Percentiles rank a stretch among this genome's conserved stretches.
Conservation (phyloP, 495 filamentous ascomycete genomes). For the Aspergillus sclerotiicarbonarius region DNA sequence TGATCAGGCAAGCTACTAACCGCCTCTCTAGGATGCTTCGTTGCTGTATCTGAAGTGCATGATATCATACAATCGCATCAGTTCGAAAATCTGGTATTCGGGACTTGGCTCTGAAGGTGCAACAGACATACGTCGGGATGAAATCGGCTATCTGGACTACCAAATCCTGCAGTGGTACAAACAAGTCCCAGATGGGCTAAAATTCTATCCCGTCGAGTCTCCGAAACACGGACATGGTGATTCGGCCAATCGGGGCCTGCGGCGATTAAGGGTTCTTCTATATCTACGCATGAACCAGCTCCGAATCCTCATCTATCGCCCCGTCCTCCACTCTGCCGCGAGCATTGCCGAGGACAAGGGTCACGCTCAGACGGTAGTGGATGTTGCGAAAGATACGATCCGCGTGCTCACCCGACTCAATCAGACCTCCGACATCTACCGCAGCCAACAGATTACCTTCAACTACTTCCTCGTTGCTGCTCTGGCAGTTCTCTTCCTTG, state of each 20-base stretch:
- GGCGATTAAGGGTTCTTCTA: constrained; percentile 52
- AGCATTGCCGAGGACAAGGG: constrained; percentile 70
- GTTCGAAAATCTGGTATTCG: constrained; percentile 74
- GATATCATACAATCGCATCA: constrained; percentile 73
- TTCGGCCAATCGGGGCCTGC: constrained; percentile 44
- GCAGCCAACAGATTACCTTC: constrained; percentile 75
- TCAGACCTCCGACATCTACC: constrained; percentile 77
- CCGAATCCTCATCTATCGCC: constrained; percentile 78
- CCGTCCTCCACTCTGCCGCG: constrained; percentile 71
- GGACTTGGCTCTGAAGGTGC: constrained; percentile 49
- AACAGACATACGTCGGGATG: constrained; percentile 55
- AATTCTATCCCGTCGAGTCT: constrained; percentile 56
- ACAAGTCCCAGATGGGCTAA: constrained; percentile 54
- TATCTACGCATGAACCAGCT: constrained; percentile 78
- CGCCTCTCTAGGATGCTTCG: constrained; percentile 53
- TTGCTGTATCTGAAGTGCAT: constrained; percentile 72
- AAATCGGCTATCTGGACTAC: constrained; percentile 74
- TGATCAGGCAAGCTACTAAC: constrained; percentile 5
- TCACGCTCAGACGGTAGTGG: constrained; percentile 68
- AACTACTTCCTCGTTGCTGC: constrained; percentile 84
- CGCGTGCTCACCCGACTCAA: constrained; percentile 71
- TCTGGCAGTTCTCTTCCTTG: constrained; percentile 78
- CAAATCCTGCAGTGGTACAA: constrained; percentile 79
- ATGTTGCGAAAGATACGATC: constrained; percentile 78
- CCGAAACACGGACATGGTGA: constrained; percentile 41